Evolutionary conservation across 495 filamentous ascomycete genomes (phyloP), one percentile per base, ranked within the genome.

Genomic region (Coniosporium apollinis): DNA sequence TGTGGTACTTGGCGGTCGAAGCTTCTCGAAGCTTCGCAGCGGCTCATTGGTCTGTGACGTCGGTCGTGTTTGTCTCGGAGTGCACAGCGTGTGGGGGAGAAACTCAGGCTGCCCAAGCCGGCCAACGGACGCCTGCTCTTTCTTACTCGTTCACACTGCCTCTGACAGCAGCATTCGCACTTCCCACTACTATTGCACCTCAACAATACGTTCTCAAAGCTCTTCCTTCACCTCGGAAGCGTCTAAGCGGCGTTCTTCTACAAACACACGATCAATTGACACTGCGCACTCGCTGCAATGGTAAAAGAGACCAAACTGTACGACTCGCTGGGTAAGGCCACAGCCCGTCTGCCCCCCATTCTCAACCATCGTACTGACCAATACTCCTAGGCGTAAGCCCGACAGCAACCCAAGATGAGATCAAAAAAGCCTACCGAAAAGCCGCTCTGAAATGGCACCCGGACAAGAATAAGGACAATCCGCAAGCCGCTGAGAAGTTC

Each of bases 401-500:
- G 8, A 69, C 73, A 36, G 82, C 87, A 3, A 69, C 70, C 2
- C 79, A 86, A 50, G 89, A 94, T 51, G 85, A 96, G 38, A 89
- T 99, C 57, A 94, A 93, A 59, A 99, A 99, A 50, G 89, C 76
- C 22, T 97, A 97, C 53, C 64, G 77, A 9, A 61, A 61, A 36
- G 32, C 39, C 14, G 91, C 89, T 29, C 60, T 97, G 52, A 94
- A 93, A 63, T 76, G 73, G 51, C 89, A 97, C 51, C 89, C 89
- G 0, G 89, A 97, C 58, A 96, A 96, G 66, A 96, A 96, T 63
- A 87, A 85, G 54, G 78, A 91, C 56, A 82, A 89, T 46, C 76
- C 84, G 13, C 52, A 67, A 13, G 79, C 84, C 16, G 61, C 72
- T 36, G 87, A 96, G 44, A 91, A 82, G 49, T 97, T 97, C 48